Evolutionary conservation across 148 eudicot genomes (phyloP).

Genomic region (Diospyros kaki): DNA sequence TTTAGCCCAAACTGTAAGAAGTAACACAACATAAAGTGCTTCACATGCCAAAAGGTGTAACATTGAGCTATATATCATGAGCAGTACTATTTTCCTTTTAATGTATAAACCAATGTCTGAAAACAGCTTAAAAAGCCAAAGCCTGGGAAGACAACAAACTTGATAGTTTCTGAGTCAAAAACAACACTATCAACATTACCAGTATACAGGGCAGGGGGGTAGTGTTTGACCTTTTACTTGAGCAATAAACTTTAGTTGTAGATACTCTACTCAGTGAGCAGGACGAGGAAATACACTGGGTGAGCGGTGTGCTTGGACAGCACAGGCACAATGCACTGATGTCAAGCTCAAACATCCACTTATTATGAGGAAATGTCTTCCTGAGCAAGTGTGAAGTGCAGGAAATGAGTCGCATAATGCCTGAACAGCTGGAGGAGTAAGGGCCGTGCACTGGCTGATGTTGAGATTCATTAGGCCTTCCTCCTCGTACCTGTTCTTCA

Average conservation of each 20-base stretch:
- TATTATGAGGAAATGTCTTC: constrained; percentile 83
- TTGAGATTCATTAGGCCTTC: constrained; percentile 84
- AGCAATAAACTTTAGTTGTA: background rate
- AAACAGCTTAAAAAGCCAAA: background rate
- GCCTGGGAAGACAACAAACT: constrained; percentile 6
- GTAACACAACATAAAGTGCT: too few relatives aligned
- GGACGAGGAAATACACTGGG: constrained; percentile 20
- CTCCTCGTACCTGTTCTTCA: constrained; percentile 49
- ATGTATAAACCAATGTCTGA: constrained; percentile 3
- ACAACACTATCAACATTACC: background rate
- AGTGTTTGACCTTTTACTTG: background rate
- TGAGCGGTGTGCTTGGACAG: constrained; percentile 47
- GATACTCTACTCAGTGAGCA: constrained; percentile 26
- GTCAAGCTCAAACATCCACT: constrained; percentile 89
- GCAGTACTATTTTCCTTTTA: background rate
- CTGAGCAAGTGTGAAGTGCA: constrained; percentile 85
- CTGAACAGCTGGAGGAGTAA: constrained; percentile 94
- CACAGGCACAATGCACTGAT: constrained; percentile 84
- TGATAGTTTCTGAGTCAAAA: background rate
- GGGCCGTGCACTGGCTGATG: constrained; percentile 97
- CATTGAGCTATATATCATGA: too few relatives aligned
- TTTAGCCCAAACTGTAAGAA: too few relatives aligned
- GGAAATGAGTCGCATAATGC: constrained; percentile 87
- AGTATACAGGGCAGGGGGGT: background rate
- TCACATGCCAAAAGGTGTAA: too few relatives aligned